phyloP scores from a whole-genome alignment of 352 stramenopile species.

The Pythium aquatile region DNA sequence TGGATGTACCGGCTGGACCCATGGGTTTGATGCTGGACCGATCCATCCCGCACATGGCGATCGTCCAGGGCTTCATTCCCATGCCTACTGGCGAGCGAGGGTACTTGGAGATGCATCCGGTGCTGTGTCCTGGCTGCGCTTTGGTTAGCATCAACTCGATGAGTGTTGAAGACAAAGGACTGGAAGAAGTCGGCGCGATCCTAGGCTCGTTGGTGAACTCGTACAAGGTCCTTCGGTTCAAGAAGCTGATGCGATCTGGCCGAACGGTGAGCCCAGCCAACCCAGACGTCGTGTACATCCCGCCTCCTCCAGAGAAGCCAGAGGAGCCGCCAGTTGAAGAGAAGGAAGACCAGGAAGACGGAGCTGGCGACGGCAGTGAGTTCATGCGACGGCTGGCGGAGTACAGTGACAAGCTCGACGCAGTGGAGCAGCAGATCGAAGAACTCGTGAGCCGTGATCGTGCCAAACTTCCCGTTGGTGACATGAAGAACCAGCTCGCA shows the following conservation, averaged over 20 bases:
- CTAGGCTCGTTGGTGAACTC: slow-evolving; percentile 51
- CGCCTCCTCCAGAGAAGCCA: slow-evolving; percentile 40
- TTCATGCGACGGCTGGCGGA: slow-evolving; percentile 48
- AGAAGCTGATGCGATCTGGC: slow-evolving; percentile 78
- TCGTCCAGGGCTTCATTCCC: slow-evolving; percentile 76
- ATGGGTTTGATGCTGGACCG: slow-evolving; percentile 84
- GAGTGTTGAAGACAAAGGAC: slow-evolving; percentile 65
- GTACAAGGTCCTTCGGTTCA: slow-evolving; percentile 79
- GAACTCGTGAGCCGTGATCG: slow-evolving; percentile 53
- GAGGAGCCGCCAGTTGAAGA: slow-evolving; percentile 24
- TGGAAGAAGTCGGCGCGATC: slow-evolving; percentile 71
- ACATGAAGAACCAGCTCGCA: slow-evolving; percentile 64
- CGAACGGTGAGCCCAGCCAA: slow-evolving; percentile 73
- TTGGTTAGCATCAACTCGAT: slow-evolving; percentile 80
- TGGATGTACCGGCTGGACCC: slow-evolving; percentile 72
- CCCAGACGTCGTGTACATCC: slow-evolving; percentile 65
- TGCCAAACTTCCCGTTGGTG: slow-evolving; percentile 33
- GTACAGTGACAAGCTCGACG: slow-evolving; percentile 43
- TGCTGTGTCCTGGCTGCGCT: slow-evolving; percentile 72
- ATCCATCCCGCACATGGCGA: slow-evolving; percentile 72
- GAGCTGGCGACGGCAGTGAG: slow-evolving; percentile 23
- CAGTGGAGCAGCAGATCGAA: slow-evolving; percentile 52
- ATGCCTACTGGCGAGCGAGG: slow-evolving; percentile 66
- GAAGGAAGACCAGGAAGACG: slow-evolving; percentile 7
- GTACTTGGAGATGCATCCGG: slow-evolving; percentile 78